Conservation (phyloP, 257 asterid species). For the Solanum virginianum region DNA sequence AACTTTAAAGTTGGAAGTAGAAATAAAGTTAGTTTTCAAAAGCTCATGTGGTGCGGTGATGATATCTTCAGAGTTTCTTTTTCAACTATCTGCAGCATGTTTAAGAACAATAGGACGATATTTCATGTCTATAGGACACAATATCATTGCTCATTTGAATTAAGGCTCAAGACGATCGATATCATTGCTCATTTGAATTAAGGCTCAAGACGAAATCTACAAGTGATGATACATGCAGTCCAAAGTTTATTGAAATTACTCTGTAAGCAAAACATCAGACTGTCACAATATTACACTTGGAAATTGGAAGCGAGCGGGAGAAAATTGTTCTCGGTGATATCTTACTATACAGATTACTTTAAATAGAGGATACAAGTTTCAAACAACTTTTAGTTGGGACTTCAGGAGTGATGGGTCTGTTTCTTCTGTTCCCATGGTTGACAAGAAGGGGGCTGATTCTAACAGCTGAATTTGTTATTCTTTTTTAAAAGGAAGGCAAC, state of each 20-base stretch:
- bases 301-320: not conserved
- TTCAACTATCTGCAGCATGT: not conserved
- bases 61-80: not conserved
- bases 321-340: not conserved
- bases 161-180: not conserved
- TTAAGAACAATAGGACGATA: not conserved
- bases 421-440: not conserved
- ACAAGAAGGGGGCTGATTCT: not conserved
- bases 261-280: not conserved
- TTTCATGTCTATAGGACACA: not conserved
- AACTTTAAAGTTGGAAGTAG: not conserved
- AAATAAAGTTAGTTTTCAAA: not conserved
- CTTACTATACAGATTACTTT: not conserved
- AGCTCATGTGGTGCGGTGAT: not conserved
- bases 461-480: not conserved
- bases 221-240: not conserved
- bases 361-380: not conserved
- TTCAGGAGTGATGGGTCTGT: not conserved
- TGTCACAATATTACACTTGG: not conserved
- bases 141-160: not conserved
- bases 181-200: not conserved
- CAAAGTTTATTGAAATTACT: not conserved
- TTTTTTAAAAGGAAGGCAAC: not conserved
- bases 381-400: not conserved
- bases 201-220: not conserved